phyloP scores from a whole-genome alignment of 306 rosid genomes.

The Comarum palustre region DNA sequence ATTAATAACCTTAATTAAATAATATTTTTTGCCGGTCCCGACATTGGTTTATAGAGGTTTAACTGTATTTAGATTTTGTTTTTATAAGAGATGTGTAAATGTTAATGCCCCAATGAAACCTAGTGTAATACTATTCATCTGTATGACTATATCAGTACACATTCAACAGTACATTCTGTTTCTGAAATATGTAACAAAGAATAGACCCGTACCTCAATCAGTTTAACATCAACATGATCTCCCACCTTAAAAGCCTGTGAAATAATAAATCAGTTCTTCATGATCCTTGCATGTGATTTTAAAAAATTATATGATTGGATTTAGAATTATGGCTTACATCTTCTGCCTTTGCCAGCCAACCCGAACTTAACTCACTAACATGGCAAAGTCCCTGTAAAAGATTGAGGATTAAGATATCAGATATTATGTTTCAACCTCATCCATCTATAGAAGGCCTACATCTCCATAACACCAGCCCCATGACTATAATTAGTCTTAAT shows the following conservation, averaged over 20 bases:
- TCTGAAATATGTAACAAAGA: not conserved
- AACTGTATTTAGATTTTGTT: not conserved
- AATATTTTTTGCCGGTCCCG: too few relatives aligned
- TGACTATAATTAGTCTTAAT: not conserved
- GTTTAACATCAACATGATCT: constrained; percentile 85
- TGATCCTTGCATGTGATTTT: constrained; percentile 3
- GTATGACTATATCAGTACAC: not conserved
- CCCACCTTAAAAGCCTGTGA: constrained; percentile 85
- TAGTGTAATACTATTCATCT: not conserved
- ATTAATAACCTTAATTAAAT: too few relatives aligned
- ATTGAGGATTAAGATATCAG: constrained; percentile 24
- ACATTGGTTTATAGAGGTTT: too few relatives aligned
- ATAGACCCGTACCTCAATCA: constrained; percentile 65
- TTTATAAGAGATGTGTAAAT: not conserved
- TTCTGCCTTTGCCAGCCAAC: constrained; percentile 92
- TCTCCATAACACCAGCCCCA: not conserved
- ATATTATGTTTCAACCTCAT: constrained; percentile 5
- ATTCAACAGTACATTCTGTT: not conserved
- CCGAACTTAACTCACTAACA: constrained; percentile 84
- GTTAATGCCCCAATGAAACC: not conserved
- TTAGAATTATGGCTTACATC: constrained; percentile 51
- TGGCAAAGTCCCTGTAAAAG: constrained; percentile 90
- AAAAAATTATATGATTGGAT: not conserved
- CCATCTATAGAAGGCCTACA: not conserved
- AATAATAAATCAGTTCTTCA: constrained; percentile 20